These are phyloP conservation scores for Laetiporus sulphureus DNA, from an alignment of 1,284 basidiomycete species.

Conservation along the genomic window DNA sequence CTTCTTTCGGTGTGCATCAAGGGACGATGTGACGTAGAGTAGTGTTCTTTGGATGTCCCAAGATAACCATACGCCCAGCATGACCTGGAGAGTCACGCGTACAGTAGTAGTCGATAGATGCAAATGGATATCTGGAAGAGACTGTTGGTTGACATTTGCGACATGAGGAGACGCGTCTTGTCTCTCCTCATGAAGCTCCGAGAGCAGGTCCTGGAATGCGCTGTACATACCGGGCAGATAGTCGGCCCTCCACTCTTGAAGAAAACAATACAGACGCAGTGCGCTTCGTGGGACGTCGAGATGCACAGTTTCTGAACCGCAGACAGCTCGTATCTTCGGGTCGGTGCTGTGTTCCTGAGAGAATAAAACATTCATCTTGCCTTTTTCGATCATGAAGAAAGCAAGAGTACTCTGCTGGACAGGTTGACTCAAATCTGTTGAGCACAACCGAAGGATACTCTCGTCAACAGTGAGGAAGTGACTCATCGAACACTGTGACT, in stretches of 20 bases:
- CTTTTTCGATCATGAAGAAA: conserved; percentile 40
- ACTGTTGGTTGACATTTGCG: conserved; percentile 20
- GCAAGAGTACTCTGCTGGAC: conserved; percentile 52
- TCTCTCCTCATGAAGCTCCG: conserved; percentile 45
- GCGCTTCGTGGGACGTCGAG: conserved; percentile 73
- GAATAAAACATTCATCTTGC: conserved; percentile 38
- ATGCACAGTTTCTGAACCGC: conserved; percentile 38
- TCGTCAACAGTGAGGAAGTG: conserved; percentile 41
- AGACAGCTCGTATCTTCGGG: conserved; percentile 35
- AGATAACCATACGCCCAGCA: conserved; percentile 79
- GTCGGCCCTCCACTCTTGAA: conserved; percentile 74
- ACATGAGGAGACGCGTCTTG: conserved; percentile 19
- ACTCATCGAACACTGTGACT: conserved; percentile 35
- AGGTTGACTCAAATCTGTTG: conserved; percentile 32
- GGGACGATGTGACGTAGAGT: conserved; percentile 38
- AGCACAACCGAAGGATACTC: conserved; percentile 51
- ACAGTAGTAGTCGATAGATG: conserved; percentile 43
- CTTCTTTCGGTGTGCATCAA: conserved; percentile 26
- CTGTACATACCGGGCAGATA: conserved; percentile 67
- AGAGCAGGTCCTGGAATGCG: conserved; percentile 55
- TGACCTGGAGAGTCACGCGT: conserved; percentile 64
- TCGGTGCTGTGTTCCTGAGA: conserved; percentile 37
- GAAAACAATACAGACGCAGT: conserved; percentile 66
- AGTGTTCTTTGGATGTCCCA: conserved; percentile 55
- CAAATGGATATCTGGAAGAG: conserved; percentile 33